phyloP scores from a whole-genome alignment of 495 filamentous ascomycete genomes.

The Xylaria sp. region DNA sequence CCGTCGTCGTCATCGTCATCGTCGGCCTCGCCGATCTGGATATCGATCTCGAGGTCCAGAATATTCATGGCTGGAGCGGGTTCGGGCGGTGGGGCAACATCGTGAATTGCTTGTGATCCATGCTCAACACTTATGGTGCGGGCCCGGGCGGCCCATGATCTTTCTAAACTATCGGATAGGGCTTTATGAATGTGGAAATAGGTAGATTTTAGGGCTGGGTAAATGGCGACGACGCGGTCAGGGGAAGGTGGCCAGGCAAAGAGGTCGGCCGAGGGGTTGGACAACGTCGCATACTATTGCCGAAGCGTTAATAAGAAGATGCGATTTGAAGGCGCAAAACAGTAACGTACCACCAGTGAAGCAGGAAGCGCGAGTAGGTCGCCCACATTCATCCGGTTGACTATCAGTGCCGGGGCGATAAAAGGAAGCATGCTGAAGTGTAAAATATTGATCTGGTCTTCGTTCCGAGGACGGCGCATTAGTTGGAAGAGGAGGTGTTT shows the following conservation, averaged over 20 bases:
- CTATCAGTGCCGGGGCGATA: conserved; percentile 50
- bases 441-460: conserved; percentile 31
- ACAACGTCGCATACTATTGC: conserved; percentile 35
- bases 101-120: conserved; percentile 26
- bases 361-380: conserved; percentile 44
- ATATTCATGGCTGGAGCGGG: conserved; percentile 36
- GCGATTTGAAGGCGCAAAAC: neutral
- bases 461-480: conserved; percentile 7
- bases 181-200: conserved; percentile 73
- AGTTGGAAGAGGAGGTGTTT: neutral
- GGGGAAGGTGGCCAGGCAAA: conserved; percentile 75
- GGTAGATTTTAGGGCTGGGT: conserved; percentile 70
- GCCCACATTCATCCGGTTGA: conserved; percentile 41
- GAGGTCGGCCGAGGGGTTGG: conserved; percentile 37
- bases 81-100: conserved; percentile 46
- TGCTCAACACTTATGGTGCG: conserved; percentile 47
- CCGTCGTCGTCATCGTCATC: conserved; percentile 27
- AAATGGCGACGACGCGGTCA: conserved; percentile 69
- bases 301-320: conserved; percentile 21
- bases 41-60: conserved; percentile 36
- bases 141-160: conserved; percentile 55
- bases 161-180: conserved; percentile 67
- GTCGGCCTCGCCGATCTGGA: conserved; percentile 32
- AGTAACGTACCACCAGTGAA: conserved; percentile 43
- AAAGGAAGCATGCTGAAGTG: conserved; percentile 38